Evolutionary conservation across 108 stramenopile species (phyloP).

Genomic region (Fragilaria crotonensis): DNA sequence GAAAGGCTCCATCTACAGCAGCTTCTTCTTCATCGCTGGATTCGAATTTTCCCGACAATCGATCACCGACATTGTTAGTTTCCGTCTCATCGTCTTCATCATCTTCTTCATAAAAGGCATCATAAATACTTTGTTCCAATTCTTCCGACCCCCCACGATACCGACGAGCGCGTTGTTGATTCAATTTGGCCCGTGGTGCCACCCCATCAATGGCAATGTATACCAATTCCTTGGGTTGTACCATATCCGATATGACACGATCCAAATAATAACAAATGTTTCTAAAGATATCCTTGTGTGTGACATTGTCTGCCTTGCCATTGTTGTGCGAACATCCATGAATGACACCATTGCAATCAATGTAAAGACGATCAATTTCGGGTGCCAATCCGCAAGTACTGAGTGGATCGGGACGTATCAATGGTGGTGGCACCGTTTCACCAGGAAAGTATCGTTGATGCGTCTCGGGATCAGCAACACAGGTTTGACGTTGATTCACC

Average conservation of each 20-base stretch:
- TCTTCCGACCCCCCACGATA: constrained; percentile 87
- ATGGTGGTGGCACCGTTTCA: background rate
- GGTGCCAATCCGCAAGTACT: constrained; percentile 47
- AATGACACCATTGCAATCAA: constrained; percentile 98
- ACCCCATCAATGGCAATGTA: constrained; percentile 98
- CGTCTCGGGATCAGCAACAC: constrained; percentile 53
- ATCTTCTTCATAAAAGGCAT: constrained; percentile 39
- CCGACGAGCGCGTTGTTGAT: constrained; percentile 96
- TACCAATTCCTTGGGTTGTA: constrained; percentile 80
- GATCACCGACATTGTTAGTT: constrained; percentile 1
- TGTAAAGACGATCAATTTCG: constrained; percentile 91
- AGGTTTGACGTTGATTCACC: constrained; percentile 91
- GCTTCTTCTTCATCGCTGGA: constrained; percentile 6
- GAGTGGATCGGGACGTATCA: constrained; percentile 39
- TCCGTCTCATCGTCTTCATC: constrained; percentile 9
- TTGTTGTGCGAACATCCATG: constrained; percentile 95
- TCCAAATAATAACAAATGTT: constrained; percentile 87
- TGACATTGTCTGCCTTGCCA: constrained; percentile 18
- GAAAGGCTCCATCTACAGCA: constrained; percentile 49
- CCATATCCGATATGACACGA: constrained; percentile 85
- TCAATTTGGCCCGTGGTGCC: constrained; percentile 97
- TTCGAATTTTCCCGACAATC: constrained; percentile 57
- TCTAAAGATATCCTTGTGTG: constrained; percentile 56
- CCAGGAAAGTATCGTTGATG: background rate
- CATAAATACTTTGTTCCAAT: constrained; percentile 71